Conservation (phyloP, 352 stramenopile species). For the Phytophthora quininea region DNA sequence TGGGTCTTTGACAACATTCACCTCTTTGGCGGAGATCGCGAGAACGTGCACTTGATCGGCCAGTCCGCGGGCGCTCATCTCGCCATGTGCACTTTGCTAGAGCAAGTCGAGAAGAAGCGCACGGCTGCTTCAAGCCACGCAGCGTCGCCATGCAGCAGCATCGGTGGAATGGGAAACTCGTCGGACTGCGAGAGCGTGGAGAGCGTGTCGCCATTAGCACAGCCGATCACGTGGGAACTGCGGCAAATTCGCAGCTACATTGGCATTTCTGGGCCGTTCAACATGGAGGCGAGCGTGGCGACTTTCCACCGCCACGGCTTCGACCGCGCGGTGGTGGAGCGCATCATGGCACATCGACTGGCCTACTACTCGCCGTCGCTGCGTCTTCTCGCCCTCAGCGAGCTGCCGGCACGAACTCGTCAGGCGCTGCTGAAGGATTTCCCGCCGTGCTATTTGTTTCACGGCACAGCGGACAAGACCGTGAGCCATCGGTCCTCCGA, state of each 20-base stretch:
- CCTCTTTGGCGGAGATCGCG: constrained; percentile 83
- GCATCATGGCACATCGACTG: constrained; percentile 82
- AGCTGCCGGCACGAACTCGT: constrained; percentile 34
- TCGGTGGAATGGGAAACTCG: constrained; percentile 34
- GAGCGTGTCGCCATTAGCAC: constrained; percentile 33
- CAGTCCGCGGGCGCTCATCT: constrained; percentile 92
- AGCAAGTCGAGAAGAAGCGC: constrained; percentile 67
- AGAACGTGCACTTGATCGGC: constrained; percentile 87
- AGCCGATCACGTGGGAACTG: constrained; percentile 64
- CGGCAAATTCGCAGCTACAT: constrained; percentile 80
- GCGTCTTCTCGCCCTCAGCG: constrained; percentile 47
- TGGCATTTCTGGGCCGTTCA: constrained; percentile 88
- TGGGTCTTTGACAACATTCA: constrained; percentile 90
- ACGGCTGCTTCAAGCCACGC: constrained; percentile 12
- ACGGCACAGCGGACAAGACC: constrained; percentile 70
- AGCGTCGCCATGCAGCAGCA: constrained; percentile 23
- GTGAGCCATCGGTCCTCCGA: constrained; percentile 63
- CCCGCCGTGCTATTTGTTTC: constrained; percentile 62
- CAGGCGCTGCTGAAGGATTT: constrained; percentile 45
- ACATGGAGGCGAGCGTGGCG: constrained; percentile 76
- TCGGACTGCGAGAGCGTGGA: constrained; percentile 43
- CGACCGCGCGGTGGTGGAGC: constrained; percentile 71
- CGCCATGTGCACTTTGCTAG: constrained; percentile 71
- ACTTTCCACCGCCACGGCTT: constrained; percentile 89
- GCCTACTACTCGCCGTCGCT: constrained; percentile 63